phyloP scores from a whole-genome alignment of 2,329 filamentous ascomycete genomes.

The Pseudogymnoascus sp. region DNA sequence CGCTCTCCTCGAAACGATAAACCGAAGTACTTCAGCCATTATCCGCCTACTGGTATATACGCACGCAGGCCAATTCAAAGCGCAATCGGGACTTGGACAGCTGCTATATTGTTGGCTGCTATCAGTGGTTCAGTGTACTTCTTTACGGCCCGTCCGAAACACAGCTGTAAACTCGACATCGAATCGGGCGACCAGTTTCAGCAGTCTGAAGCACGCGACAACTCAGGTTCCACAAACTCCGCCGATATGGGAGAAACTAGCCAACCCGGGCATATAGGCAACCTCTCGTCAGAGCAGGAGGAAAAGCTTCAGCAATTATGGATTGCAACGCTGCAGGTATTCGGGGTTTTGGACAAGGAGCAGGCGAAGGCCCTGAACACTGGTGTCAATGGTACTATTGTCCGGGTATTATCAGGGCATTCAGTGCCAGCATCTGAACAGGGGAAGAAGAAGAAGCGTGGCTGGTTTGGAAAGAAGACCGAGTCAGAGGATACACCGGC shows the following conservation, averaged over 20 bases:
- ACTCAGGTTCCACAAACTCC: slow-evolving; percentile 5
- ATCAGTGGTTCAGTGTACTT: slow-evolving; percentile 8
- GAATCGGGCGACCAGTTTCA: slow-evolving; percentile 3
- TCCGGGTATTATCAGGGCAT: slow-evolving; percentile 13
- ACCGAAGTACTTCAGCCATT: neutral
- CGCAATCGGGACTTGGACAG: neutral
- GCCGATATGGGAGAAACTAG: slow-evolving; percentile 34
- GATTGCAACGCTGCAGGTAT: slow-evolving; percentile 65
- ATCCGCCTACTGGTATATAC: neutral
- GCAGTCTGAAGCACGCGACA: neutral
- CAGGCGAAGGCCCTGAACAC: slow-evolving; percentile 23
- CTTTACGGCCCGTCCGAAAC: neutral
- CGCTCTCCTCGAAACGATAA: neutral
- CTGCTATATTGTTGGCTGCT: neutral
- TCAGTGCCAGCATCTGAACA: slow-evolving; percentile 37
- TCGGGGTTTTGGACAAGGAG: slow-evolving; percentile 47
- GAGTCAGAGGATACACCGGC: slow-evolving; percentile 40
- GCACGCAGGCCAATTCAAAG: neutral
- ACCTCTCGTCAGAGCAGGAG: slow-evolving; percentile 82
- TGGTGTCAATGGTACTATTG: slow-evolving; percentile 15
- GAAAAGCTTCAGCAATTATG: slow-evolving; percentile 83
- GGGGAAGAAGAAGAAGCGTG: slow-evolving; percentile 66
- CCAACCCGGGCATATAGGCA: slow-evolving; percentile 69
- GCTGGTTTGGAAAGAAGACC: slow-evolving; percentile 56
- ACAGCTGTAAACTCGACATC: neutral